Conservation (phyloP, 2,329 filamentous ascomycete genomes). For the Colletotrichum sp. region DNA sequence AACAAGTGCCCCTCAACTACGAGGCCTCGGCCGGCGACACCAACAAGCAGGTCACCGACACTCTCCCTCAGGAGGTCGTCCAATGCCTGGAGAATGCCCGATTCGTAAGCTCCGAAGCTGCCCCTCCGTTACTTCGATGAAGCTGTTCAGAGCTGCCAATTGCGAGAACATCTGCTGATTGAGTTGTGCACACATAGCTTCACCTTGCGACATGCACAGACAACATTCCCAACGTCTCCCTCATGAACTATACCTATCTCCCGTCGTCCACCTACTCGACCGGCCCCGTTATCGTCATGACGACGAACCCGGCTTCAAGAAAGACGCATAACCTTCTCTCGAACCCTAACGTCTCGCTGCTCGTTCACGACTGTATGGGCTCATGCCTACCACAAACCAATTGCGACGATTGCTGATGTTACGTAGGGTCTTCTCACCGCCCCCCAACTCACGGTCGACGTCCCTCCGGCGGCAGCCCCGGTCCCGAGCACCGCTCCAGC, state of each 20-base stretch:
- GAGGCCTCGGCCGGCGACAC: constrained; percentile 77
- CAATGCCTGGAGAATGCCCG: constrained; percentile 93
- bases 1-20: constrained; percentile 75
- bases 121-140: not conserved
- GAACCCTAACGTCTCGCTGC: constrained; percentile 87
- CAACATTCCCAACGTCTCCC: constrained; percentile 86
- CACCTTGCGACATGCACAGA: constrained; percentile 91
- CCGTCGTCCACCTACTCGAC: constrained; percentile 73
- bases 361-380: constrained; percentile 87
- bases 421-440: constrained; percentile 81
- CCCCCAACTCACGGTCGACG: constrained; percentile 74
- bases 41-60: constrained; percentile 70
- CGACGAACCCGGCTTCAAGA: constrained; percentile 78
- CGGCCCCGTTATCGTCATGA: constrained; percentile 92
- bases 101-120: constrained; percentile 67
- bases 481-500: constrained; percentile 70
- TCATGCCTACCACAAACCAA: not conserved
- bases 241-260: constrained; percentile 99
- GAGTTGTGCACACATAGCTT: constrained; percentile 61
- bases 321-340: constrained; percentile 82
- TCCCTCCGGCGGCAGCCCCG: constrained; percentile 66
- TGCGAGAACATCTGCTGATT: not conserved
- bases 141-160: not conserved
- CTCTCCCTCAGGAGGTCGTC: constrained; percentile 83
- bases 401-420: not conserved